Percentiles rank a stretch among this genome's conserved stretches.
These are phyloP conservation scores for Rhynchospora tenuis DNA, from an alignment of 176 grass and related monocot species.

Conservation along the genomic window DNA sequence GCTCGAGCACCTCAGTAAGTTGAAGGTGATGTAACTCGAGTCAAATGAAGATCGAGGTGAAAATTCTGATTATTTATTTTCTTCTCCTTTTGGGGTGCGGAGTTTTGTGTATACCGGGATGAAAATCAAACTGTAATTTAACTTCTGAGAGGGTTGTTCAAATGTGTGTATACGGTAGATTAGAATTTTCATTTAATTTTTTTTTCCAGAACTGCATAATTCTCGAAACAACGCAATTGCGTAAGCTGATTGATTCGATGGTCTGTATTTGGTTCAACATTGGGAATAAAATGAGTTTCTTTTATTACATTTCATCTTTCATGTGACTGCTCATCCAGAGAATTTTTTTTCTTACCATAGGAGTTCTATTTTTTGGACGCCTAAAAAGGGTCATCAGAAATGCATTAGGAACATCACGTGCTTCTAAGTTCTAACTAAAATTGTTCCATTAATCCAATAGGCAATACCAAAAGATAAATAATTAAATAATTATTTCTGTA, in stretches of 20 bases:
- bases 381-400: background rate
- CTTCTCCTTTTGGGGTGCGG: slow-evolving; percentile 27
- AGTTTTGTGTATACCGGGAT: slow-evolving; percentile 32
- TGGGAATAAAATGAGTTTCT: slow-evolving; percentile 22
- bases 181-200: slow-evolving; percentile 34
- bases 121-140: slow-evolving; percentile 24
- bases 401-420: too few species aligned
- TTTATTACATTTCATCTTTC: background rate
- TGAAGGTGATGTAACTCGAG: slow-evolving; percentile 59
- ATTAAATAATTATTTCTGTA: too few species aligned
- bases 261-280: slow-evolving; percentile 11
- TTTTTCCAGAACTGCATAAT: slow-evolving; percentile 1
- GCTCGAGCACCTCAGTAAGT: slow-evolving; percentile 84
- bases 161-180: slow-evolving; percentile 41
- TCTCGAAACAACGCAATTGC: background rate
- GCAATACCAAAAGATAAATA: too few species aligned
- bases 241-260: background rate
- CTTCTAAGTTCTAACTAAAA: too few species aligned
- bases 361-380: background rate
- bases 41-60: slow-evolving; percentile 6
- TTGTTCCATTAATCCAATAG: too few species aligned
- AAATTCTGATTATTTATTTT: slow-evolving; percentile 36
- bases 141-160: slow-evolving; percentile 23
- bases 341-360: background rate
- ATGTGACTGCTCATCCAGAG: background rate